Percentiles rank a stretch among this genome's conserved stretches.
Evolutionary conservation across 225 moss, liverwort and hornwort genomes (phyloP).

Genomic region (Pleurozium schreberi): DNA sequence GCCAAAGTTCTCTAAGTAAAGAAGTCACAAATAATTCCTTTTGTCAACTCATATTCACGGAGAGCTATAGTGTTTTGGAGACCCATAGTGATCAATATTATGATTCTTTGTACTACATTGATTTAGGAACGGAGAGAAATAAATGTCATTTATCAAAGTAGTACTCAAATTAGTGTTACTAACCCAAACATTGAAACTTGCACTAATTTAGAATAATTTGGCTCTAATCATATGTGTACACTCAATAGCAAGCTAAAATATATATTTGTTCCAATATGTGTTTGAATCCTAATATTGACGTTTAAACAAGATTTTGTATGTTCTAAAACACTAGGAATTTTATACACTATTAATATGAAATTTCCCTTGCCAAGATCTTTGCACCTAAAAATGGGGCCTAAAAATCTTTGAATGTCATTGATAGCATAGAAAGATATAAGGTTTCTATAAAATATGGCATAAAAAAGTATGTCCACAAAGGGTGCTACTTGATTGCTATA

Average conservation of each 20-base stretch:
- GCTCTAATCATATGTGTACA: no score
- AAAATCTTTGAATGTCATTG: accelerated
- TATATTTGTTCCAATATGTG: no score
- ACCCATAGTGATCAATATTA: not conserved
- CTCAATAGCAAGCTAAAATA: no score
- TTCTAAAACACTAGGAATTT: not conserved
- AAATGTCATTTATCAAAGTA: no score
- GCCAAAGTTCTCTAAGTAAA: no score
- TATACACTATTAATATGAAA: not conserved
- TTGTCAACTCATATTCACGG: not conserved
- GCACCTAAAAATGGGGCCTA: accelerated
- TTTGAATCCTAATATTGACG: not conserved
- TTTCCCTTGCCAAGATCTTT: not conserved
- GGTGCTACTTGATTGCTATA: no score
- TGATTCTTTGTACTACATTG: no score
- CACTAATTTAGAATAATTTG: no score
- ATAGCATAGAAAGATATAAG: accelerated
- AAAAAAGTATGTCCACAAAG: accelerated
- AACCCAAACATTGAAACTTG: no score
- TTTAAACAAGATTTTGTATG: not conserved
- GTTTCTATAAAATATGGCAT: not conserved
- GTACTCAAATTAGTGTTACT: no score
- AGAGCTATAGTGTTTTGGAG: not conserved
- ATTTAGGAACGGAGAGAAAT: no score
- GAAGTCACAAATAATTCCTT: no score